These are phyloP conservation scores for Acanthamoeba lugdunensis DNA, from an alignment of 208 protist species.

Conservation along the genomic window DNA sequence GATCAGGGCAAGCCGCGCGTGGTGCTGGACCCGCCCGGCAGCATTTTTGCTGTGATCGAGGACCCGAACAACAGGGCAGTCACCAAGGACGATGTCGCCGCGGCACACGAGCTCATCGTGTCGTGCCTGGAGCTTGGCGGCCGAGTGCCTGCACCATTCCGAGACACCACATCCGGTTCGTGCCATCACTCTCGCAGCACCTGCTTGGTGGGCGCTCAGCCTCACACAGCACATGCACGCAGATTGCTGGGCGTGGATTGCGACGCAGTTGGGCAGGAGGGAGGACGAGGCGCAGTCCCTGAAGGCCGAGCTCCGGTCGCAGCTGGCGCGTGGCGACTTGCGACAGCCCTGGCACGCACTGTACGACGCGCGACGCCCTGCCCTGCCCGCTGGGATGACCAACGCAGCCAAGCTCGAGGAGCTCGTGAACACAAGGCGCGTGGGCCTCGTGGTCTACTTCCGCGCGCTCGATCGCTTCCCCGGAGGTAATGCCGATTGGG, in stretches of 20 bases:
- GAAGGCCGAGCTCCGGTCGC: not conserved
- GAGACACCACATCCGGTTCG: not conserved
- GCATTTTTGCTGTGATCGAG: not conserved
- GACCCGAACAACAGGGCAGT: not conserved
- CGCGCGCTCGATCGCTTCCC: conserved; percentile 52
- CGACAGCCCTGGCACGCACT: conserved; percentile 1
- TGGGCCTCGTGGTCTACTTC: conserved; percentile 49
- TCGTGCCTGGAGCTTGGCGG: not conserved
- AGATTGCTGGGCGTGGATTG: conserved; percentile 38
- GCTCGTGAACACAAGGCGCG: not conserved
- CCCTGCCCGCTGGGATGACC: not conserved
- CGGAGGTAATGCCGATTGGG: conserved; percentile 45
- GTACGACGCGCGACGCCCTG: not conserved
- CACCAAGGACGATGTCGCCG: not conserved
- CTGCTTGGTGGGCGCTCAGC: not conserved
- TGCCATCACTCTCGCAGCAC: not conserved
- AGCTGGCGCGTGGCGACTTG: not conserved
- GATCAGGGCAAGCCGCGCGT: not conserved
- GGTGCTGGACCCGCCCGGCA: not conserved
- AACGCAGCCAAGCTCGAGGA: not conserved
- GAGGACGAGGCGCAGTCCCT: not conserved
- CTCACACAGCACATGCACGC: too few species aligned
- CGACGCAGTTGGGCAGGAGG: conserved; percentile 8
- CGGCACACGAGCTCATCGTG: not conserved
- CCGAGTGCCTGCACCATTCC: not conserved